phyloP scores from a whole-genome alignment of 371 early-diverging fungal genomes.

The Batrachochytrium dendrobatidis region DNA sequence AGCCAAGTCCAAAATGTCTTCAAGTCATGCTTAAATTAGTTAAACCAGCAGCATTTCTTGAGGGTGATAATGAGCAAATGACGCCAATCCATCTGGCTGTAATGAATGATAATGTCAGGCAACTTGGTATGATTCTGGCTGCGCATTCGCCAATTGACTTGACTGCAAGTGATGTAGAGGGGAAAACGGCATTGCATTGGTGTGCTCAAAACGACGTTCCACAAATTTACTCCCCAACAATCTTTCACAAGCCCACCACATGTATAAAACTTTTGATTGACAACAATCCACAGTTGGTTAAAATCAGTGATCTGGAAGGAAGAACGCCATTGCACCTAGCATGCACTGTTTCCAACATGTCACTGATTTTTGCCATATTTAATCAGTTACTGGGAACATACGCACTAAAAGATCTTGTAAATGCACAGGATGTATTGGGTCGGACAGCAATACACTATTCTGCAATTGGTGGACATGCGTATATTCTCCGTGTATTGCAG shows the following conservation, averaged over 20 bases:
- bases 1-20: not conserved
- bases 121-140: not conserved
- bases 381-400: not conserved
- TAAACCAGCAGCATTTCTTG: constrained; percentile 2
- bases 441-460: constrained; percentile 3
- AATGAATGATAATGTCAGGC: constrained; percentile 1
- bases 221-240: not conserved
- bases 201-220: not conserved
- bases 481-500: not conserved
- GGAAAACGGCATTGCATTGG: constrained; percentile 4
- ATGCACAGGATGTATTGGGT: not conserved
- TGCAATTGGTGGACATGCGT: not conserved
- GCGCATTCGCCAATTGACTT: not conserved
- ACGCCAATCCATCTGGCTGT: constrained; percentile 2
- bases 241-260: not conserved
- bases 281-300: not conserved
- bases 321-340: not conserved
- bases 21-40: not conserved
- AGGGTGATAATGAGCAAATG: constrained; percentile 3
- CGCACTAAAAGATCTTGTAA: not conserved
- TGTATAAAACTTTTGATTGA: not conserved
- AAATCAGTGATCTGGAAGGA: constrained; percentile 2
- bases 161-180: constrained; percentile 2
- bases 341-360: not conserved
- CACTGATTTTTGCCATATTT: not conserved